These are phyloP conservation scores for Penicillium riverlandense DNA, from an alignment of 495 filamentous ascomycete species.

Conservation along the genomic window DNA sequence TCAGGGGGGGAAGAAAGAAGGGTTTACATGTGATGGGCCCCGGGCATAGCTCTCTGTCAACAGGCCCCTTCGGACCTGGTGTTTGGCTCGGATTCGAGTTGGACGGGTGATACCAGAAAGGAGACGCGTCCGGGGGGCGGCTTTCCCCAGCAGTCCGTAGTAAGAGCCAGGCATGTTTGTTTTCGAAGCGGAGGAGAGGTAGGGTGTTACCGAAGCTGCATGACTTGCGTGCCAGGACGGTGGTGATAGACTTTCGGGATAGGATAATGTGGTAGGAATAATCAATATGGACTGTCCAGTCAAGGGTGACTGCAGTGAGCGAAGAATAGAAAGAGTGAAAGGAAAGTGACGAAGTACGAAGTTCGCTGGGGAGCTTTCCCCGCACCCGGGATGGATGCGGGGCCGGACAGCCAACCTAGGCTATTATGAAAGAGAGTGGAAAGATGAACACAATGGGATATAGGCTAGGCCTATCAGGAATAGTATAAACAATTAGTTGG, in stretches of 20 bases:
- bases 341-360: neutral
- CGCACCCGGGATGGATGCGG: neutral
- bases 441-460: too few species aligned
- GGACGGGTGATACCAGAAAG: too few species aligned
- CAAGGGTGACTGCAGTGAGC: neutral
- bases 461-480: too few species aligned
- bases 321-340: neutral
- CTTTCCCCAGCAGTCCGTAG: neutral
- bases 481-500: too few species aligned
- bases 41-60: slow-evolving; percentile 37
- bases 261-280: too few species aligned
- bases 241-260: neutral
- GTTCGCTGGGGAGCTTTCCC: slow-evolving; percentile 6
- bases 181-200: neutral
- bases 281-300: neutral
- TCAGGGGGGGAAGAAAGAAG: slow-evolving; percentile 7
- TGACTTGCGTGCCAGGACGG: neutral
- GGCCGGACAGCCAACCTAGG: too few species aligned
- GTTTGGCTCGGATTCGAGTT: too few species aligned
- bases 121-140: too few species aligned
- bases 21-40: too few species aligned
- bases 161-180: slow-evolving; percentile 10
- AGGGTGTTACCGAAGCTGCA: slow-evolving; percentile 4
- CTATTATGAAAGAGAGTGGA: too few species aligned
- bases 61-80: slow-evolving; percentile 16